Percentiles rank a stretch among this genome's conserved stretches.
Conservation (phyloP, 805 yeast genomes). For the Candida railenensis region DNA sequence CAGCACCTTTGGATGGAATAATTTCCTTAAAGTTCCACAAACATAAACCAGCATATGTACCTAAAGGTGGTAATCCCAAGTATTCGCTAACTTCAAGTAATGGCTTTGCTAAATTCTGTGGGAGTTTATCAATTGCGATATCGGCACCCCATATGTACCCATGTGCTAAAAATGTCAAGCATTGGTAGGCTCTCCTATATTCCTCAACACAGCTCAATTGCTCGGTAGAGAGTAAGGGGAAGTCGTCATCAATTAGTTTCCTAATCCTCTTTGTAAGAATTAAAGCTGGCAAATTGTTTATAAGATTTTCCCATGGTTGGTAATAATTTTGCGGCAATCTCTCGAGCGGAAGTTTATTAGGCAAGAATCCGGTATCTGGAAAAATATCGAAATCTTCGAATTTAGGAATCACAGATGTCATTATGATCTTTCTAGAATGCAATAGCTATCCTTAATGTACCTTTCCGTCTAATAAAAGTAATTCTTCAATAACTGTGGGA, state of each 20-base stretch:
- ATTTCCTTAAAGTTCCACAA: slow-evolving; percentile 83
- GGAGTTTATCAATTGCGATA: slow-evolving; percentile 59
- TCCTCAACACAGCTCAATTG: slow-evolving; percentile 47
- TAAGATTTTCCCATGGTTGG: slow-evolving; percentile 76
- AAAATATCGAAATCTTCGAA: slow-evolving; percentile 70
- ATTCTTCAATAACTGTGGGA: neutral
- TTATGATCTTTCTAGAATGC: neutral
- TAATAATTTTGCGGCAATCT: slow-evolving; percentile 61
- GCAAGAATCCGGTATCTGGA: slow-evolving; percentile 74
- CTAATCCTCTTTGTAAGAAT: slow-evolving; percentile 66
- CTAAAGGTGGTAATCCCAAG: slow-evolving; percentile 79
- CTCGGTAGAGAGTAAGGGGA: slow-evolving; percentile 57
- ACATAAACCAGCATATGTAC: slow-evolving; percentile 83
- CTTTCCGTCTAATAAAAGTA: neutral
- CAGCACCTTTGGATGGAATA: slow-evolving; percentile 33
- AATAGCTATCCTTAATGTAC: neutral
- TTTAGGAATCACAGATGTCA: slow-evolving; percentile 13
- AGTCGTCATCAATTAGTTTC: slow-evolving; percentile 50
- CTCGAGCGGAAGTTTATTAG: slow-evolving; percentile 61
- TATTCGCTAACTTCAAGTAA: slow-evolving; percentile 55
- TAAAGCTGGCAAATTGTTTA: slow-evolving; percentile 66
- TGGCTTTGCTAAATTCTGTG: slow-evolving; percentile 69
- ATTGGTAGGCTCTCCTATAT: slow-evolving; percentile 75
- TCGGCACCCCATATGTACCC: slow-evolving; percentile 88
- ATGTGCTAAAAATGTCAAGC: slow-evolving; percentile 78